phyloP scores from a whole-genome alignment of 148 eudicot genomes.

The Cornus kousa region DNA sequence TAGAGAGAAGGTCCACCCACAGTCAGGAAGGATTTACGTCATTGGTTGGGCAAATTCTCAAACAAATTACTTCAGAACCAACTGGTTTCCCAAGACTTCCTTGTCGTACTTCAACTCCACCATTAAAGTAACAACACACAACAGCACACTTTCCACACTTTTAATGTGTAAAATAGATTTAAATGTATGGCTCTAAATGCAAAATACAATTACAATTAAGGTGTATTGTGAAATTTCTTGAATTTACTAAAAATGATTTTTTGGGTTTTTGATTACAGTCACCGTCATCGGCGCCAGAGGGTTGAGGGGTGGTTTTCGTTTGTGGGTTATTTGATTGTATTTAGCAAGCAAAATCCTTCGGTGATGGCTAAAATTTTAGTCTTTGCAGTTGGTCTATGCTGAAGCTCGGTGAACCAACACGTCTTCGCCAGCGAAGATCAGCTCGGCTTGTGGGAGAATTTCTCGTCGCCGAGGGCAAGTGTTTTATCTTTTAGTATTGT shows the following conservation, averaged over 20 bases:
- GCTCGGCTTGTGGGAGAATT: no score
- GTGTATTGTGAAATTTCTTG: neutral
- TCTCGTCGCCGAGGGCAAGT: no score
- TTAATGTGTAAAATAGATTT: neutral
- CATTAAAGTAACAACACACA: neutral
- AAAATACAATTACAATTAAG: no score
- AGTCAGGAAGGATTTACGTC: no score
- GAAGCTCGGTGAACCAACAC: constrained; percentile 2
- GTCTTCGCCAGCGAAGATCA: no score
- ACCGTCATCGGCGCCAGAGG: neutral
- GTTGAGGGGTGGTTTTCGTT: neutral
- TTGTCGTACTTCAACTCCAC: neutral
- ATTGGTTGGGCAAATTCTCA: no score
- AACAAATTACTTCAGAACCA: no score
- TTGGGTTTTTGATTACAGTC: neutral
- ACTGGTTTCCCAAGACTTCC: no score
- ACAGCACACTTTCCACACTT: neutral
- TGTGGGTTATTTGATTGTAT: neutral
- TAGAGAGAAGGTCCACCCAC: no score
- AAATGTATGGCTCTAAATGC: neutral
- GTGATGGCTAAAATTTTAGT: constrained; percentile 23
- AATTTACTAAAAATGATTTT: no score
- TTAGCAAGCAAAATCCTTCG: constrained; percentile 15
- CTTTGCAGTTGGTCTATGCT: constrained; percentile 19
- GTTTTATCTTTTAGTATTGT: no score